phyloP scores from a whole-genome alignment of 1,284 basidiomycete genomes.

The Phellinidium pouzarii region DNA sequence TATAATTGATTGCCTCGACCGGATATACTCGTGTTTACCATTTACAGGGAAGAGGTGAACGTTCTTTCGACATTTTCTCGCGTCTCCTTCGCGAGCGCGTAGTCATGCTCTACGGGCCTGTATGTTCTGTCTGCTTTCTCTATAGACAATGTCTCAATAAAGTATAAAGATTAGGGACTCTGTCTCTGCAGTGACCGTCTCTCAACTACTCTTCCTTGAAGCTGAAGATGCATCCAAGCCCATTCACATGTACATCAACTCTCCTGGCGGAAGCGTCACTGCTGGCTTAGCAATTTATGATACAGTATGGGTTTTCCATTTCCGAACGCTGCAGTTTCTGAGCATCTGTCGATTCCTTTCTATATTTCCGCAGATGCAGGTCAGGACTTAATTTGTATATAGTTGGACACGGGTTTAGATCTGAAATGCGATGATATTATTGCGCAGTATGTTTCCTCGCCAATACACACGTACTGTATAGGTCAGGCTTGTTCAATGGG shows the following conservation, averaged over 20 bases:
- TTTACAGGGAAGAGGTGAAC: conserved; percentile 77
- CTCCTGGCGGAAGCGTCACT: conserved; percentile 89
- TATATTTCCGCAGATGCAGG: conserved; percentile 60
- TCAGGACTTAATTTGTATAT: conserved; percentile 28
- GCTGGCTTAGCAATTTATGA: conserved; percentile 94
- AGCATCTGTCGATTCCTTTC: conserved; percentile 11
- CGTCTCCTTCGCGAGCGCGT: conserved; percentile 85
- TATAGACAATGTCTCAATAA: not conserved
- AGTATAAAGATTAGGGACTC: conserved; percentile 69
- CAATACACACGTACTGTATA: conserved; percentile 91
- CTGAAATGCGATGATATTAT: conserved; percentile 5
- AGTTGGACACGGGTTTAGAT: not conserved
- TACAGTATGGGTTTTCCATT: conserved; percentile 49
- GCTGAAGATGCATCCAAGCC: conserved; percentile 89
- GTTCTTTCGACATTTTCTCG: conserved; percentile 93
- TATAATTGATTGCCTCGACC: conserved; percentile 13
- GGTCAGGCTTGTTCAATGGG: conserved; percentile 94
- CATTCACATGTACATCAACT: conserved; percentile 92
- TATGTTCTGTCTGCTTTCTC: conserved; percentile 34
- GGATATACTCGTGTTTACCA: not conserved
- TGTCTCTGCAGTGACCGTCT: conserved; percentile 78
- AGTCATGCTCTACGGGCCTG: conserved; percentile 90
- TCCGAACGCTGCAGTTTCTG: not conserved
- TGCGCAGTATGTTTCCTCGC: conserved; percentile 79
- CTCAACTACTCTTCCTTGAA: conserved; percentile 89